A percentile compares a stretch with the other conserved stretches of the same genome.
Evolutionary conservation across 2,329 filamentous ascomycete species (phyloP).

Genomic region (Zalaria sp.): DNA sequence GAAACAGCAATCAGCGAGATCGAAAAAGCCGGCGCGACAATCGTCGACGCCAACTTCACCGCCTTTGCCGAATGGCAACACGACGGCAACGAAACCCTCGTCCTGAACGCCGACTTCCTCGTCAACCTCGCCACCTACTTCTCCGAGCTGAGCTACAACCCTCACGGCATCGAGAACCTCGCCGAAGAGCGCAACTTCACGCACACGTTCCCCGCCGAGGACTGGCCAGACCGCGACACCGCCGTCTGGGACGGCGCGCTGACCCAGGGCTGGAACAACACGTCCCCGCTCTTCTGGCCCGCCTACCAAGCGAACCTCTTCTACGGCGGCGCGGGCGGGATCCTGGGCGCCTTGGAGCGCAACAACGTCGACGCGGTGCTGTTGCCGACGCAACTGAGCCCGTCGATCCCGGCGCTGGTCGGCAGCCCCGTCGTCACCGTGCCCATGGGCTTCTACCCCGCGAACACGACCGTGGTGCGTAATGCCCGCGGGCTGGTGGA

Average conservation of each 20-base stretch:
- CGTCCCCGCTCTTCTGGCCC: slow-evolving; percentile 41
- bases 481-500: slow-evolving; percentile 36
- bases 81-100: slow-evolving; percentile 25
- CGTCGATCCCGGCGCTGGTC: slow-evolving; percentile 38
- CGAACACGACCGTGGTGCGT: slow-evolving; percentile 30
- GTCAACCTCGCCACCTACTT: slow-evolving; percentile 44
- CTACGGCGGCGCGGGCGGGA: slow-evolving; percentile 43
- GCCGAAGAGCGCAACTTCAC: slow-evolving; percentile 42
- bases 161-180: slow-evolving; percentile 38
- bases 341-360: slow-evolving; percentile 44
- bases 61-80: slow-evolving; percentile 31
- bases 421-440: slow-evolving; percentile 50
- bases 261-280: slow-evolving; percentile 40
- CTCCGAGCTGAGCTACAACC: slow-evolving; percentile 41
- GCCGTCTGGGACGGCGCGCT: slow-evolving; percentile 40
- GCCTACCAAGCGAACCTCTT: slow-evolving; percentile 39
- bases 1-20: slow-evolving; percentile 39
- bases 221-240: slow-evolving; percentile 49
- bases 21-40: slow-evolving; percentile 39
- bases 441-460: slow-evolving; percentile 44
- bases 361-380: slow-evolving; percentile 48
- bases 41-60: slow-evolving; percentile 49
- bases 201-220: slow-evolving; percentile 36
- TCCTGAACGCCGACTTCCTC: slow-evolving; percentile 47
- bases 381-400: slow-evolving; percentile 38